A percentile compares a stretch with the other conserved stretches of the same genome.
Conservation (phyloP, 306 rosid species). For the Malus asiatica region DNA sequence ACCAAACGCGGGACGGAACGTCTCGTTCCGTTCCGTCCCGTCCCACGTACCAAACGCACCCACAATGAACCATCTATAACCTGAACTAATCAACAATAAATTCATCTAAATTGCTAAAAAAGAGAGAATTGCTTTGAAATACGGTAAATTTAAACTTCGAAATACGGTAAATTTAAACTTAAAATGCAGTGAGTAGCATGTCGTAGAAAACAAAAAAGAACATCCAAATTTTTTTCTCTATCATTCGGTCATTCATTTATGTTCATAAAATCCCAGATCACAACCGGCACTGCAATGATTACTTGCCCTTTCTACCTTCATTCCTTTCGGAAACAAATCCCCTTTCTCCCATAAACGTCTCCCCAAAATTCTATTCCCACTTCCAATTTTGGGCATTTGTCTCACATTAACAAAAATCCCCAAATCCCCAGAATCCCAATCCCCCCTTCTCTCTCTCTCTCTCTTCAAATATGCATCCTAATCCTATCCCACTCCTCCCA, state of each 20-base stretch:
- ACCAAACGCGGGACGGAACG: too few species aligned
- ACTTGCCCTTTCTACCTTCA: not conserved
- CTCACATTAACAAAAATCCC: not conserved
- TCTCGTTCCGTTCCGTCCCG: too few species aligned
- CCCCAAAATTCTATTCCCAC: not conserved
- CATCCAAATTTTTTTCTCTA: too few species aligned
- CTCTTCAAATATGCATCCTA: not conserved
- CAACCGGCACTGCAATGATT: not conserved
- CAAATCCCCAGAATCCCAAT: not conserved
- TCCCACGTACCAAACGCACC: too few species aligned
- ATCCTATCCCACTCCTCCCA: not conserved
- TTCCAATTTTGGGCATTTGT: not conserved
- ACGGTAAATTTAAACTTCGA: too few species aligned
- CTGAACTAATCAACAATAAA: too few species aligned
- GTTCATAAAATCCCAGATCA: not conserved
- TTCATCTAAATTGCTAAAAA: too few species aligned
- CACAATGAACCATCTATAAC: too few species aligned
- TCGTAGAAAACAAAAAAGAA: too few species aligned
- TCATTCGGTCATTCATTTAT: not conserved
- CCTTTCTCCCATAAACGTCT: not conserved
- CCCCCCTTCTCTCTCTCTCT: not conserved
- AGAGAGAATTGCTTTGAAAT: too few species aligned
- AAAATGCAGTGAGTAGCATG: too few species aligned
- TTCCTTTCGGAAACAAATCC: not conserved
- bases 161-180: too few species aligned